Evolutionary conservation across 257 asterid species (phyloP), one percentile per base, ranked within the genome.

Genomic region (Anisodus acutangulus): DNA sequence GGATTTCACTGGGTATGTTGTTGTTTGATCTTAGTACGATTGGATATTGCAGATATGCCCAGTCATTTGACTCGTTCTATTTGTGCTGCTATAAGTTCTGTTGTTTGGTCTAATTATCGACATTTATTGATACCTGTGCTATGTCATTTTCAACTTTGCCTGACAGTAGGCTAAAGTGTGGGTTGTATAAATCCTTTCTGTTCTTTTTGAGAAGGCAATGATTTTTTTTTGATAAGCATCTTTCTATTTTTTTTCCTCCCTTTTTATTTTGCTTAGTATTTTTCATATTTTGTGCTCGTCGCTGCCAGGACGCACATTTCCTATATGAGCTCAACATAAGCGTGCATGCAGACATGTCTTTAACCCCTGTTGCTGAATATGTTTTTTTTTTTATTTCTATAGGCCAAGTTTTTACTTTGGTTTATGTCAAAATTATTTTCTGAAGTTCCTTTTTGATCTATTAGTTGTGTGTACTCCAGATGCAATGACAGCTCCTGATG

Each of bases 381-480:
- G 17, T 19, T 19, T 22, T 22, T 22, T 17, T 70, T 70, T 22
- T 22, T 22, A 41, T 70, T 70, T 70, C 35, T 70, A 43, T 43
- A 43, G 17, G 57, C 79, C 79, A 41, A 70, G 54, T 31, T 66
- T 35, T 35, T 17, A 70, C 43, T 16, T 22, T 72, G 47, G 41
- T 72, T 8, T 19, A 51, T 76, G 45, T 22, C 81, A 49, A 76
- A 71, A 47, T 76, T 76, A 12, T 26, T 64, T 80, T 72, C 55
- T 89, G 90, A 88, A 88, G 89, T 90, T 53, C 64, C 79, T 45
- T 80, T 80, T 84, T 64, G 71, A 86, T 83, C 84, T 87, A 80
- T 85, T 84, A 22, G 9, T 76, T 84, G 90, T 87, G 83, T 62
- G 89, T 84, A 41, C 45, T 41, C 45, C 45, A 92, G 91, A 93